Conservation (phyloP, 495 filamentous ascomycete genomes). For the Tuber brumale region DNA sequence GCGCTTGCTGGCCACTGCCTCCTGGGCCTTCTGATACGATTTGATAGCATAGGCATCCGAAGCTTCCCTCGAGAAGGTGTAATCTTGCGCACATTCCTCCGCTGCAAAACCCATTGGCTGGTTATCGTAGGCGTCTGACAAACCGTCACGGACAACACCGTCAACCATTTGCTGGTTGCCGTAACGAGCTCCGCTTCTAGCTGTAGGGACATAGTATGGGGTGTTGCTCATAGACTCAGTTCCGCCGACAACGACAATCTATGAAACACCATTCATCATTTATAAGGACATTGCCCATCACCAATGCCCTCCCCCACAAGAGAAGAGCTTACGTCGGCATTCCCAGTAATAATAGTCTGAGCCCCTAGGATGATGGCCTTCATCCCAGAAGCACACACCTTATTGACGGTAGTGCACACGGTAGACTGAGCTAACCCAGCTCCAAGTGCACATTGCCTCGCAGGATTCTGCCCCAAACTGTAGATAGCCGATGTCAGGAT, state of each 20-base stretch:
- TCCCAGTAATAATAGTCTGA: constrained; percentile 94
- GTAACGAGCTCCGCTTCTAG: constrained; percentile 80
- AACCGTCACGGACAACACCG: constrained; percentile 82
- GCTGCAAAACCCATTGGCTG: constrained; percentile 89
- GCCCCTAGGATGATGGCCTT: constrained; percentile 93
- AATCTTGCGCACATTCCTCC: constrained; percentile 84
- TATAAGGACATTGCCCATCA: neutral
- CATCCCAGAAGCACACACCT: constrained; percentile 89
- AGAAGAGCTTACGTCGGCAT: constrained; percentile 52
- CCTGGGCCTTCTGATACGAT: constrained; percentile 83
- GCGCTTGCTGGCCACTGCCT: constrained; percentile 66
- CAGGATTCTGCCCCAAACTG: constrained; percentile 93
- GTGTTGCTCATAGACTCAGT: constrained; percentile 96
- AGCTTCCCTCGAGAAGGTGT: constrained; percentile 68
- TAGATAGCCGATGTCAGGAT: constrained; percentile 5
- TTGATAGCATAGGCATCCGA: constrained; percentile 93
- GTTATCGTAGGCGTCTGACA: constrained; percentile 83
- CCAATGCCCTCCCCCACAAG: neutral
- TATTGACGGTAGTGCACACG: constrained; percentile 92
- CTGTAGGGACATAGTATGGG: constrained; percentile 86
- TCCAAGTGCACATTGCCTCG: constrained; percentile 82
- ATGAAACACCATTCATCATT: neutral
- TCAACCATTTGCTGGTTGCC: constrained; percentile 81
- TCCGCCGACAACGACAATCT: constrained; percentile 80
- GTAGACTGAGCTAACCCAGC: constrained; percentile 73